These are phyloP conservation scores for thale cress (Arabidopsis thaliana) DNA, from an alignment of 345 rosid genomes.

Conservation along the genomic window TAIR10.1 NC_003071.7:5687501-5688000, in stretches of 20 bases:
- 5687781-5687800: constrained; percentile 86
- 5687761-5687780: constrained; percentile 91
- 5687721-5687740: constrained; percentile 56
- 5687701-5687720: background rate
- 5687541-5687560: constrained; percentile 18
- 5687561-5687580: constrained; percentile 2
- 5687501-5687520: constrained; percentile 20
- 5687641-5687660: constrained; percentile 25
- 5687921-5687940: background rate
- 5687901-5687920: background rate
- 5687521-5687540: constrained; percentile 1
- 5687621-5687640: constrained; percentile 93
- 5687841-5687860: constrained; percentile 28
- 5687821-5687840: constrained; percentile 94
- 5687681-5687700: background rate
- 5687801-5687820: constrained; percentile 90
- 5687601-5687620: constrained; percentile 88
- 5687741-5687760: constrained; percentile 91
- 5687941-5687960: background rate
- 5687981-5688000: constrained; percentile 86
- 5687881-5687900: background rate
- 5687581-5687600: constrained; percentile 64
- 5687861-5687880: background rate
- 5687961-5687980: background rate
- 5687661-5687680: constrained; percentile 21